These are phyloP conservation scores for Adenanthera pavonina DNA, from an alignment of 306 rosid genomes.

Conservation along the genomic window DNA sequence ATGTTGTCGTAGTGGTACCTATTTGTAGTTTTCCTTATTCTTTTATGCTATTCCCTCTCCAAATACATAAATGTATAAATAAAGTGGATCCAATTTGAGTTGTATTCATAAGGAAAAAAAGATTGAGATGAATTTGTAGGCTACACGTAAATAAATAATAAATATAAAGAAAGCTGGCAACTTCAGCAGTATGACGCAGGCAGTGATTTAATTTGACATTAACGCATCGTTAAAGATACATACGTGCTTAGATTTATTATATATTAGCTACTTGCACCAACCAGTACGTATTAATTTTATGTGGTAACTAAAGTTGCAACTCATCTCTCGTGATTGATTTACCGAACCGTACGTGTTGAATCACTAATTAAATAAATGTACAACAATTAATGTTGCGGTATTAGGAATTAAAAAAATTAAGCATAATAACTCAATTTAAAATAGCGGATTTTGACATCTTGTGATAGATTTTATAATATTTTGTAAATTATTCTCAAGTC, in stretches of 20 bases:
- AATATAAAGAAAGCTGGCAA: background rate
- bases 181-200: constrained; percentile 44
- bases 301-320: background rate
- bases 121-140: too few relatives aligned
- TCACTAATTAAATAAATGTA: background rate
- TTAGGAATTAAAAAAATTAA: background rate
- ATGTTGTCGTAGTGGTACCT: too few relatives aligned
- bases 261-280: constrained; percentile 33
- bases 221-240: background rate
- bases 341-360: background rate
- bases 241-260: background rate
- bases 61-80: too few relatives aligned
- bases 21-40: too few relatives aligned
- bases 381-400: too few relatives aligned
- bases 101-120: too few relatives aligned
- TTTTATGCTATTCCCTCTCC: too few relatives aligned
- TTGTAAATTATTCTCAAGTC: too few relatives aligned
- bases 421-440: background rate
- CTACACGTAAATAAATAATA: too few relatives aligned
- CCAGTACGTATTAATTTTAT: background rate
- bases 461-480: too few relatives aligned
- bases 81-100: too few relatives aligned
- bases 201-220: constrained; percentile 42
- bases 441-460: too few relatives aligned
- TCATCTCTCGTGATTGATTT: constrained; percentile 24